Conservation (phyloP, 2,329 filamentous ascomycete species). For the Cladophialophora carrionii region DNA sequence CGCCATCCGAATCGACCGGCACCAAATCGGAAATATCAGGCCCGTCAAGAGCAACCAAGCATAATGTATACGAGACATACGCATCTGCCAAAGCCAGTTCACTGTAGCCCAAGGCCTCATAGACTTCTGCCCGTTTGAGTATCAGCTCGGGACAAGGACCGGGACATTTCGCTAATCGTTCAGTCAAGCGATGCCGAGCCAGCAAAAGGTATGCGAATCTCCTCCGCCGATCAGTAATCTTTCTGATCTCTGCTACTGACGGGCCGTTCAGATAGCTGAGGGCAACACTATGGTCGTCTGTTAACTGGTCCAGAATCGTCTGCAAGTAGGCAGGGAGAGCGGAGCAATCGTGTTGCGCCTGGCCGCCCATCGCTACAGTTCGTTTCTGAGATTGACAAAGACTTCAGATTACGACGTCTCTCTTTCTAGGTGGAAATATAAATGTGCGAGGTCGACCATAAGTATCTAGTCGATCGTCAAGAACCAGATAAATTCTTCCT, state of each 20-base stretch:
- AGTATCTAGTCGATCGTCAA: not conserved
- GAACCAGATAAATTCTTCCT: slow-evolving; percentile 1
- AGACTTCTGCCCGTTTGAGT: slow-evolving; percentile 64
- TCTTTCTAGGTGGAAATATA: not conserved
- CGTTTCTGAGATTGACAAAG: not conserved
- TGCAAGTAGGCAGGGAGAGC: slow-evolving; percentile 19
- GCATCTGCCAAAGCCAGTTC: slow-evolving; percentile 89
- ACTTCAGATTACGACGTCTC: not conserved
- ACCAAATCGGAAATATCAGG: slow-evolving; percentile 80
- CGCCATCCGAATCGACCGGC: slow-evolving; percentile 51
- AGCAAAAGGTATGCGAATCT: slow-evolving; percentile 28
- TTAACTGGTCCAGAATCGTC: slow-evolving; percentile 9
- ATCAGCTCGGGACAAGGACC: slow-evolving; percentile 31
- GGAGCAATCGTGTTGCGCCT: not conserved
- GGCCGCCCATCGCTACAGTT: slow-evolving; percentile 1
- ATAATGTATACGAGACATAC: slow-evolving; percentile 83
- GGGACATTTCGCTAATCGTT: slow-evolving; percentile 19
- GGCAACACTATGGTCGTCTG: slow-evolving; percentile 4
- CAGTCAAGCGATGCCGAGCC: slow-evolving; percentile 29
- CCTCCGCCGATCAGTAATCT: slow-evolving; percentile 10
- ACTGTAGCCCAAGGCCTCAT: slow-evolving; percentile 78
- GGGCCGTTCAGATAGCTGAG: slow-evolving; percentile 4
- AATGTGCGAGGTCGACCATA: not conserved
- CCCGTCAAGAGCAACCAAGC: slow-evolving; percentile 62
- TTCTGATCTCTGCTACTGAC: slow-evolving; percentile 20